A percentile compares a stretch with the other conserved stretches of the same genome.
Conservation (phyloP, 1,284 basidiomycete species). For the Leccinum insolens region DNA sequence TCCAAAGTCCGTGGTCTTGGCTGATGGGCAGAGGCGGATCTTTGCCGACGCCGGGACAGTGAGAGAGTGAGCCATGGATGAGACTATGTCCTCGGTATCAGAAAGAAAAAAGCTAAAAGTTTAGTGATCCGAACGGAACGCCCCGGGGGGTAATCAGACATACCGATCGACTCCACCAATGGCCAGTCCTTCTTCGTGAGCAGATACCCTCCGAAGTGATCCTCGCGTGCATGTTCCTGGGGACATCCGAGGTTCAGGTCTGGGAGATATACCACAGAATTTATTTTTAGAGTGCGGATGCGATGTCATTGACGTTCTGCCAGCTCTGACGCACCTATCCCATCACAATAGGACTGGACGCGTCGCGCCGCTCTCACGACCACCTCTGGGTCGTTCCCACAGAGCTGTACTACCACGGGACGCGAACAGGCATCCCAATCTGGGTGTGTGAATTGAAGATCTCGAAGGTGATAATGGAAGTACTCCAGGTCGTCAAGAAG, state of each 20-base stretch:
- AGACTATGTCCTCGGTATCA: conserved; percentile 40
- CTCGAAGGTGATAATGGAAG: conserved; percentile 58
- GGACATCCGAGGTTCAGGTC: conserved; percentile 71
- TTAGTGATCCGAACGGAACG: not conserved
- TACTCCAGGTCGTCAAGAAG: conserved; percentile 64
- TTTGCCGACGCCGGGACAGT: conserved; percentile 67
- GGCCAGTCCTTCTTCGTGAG: conserved; percentile 73
- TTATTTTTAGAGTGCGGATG: conserved; percentile 3
- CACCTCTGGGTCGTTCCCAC: conserved; percentile 64
- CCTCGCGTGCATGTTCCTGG: conserved; percentile 66
- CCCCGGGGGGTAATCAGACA: conserved; percentile 7
- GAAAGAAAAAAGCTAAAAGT: not conserved
- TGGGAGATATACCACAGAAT: conserved; percentile 25
- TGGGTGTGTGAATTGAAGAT: conserved; percentile 41
- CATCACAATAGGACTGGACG: conserved; percentile 61
- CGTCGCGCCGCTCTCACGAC: conserved; percentile 61
- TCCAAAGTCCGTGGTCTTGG: conserved; percentile 59
- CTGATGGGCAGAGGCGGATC: conserved; percentile 52
- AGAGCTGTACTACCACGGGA: conserved; percentile 72
- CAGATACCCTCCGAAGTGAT: conserved; percentile 75
- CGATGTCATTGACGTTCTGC: conserved; percentile 21
- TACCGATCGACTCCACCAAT: conserved; percentile 62
- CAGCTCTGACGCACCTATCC: conserved; percentile 51
- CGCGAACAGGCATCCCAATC: conserved; percentile 32
- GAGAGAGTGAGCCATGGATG: conserved; percentile 59